Evolutionary conservation across 345 rosid species (phyloP).

Genomic region (Xanthoceras sorbifolium): DNA sequence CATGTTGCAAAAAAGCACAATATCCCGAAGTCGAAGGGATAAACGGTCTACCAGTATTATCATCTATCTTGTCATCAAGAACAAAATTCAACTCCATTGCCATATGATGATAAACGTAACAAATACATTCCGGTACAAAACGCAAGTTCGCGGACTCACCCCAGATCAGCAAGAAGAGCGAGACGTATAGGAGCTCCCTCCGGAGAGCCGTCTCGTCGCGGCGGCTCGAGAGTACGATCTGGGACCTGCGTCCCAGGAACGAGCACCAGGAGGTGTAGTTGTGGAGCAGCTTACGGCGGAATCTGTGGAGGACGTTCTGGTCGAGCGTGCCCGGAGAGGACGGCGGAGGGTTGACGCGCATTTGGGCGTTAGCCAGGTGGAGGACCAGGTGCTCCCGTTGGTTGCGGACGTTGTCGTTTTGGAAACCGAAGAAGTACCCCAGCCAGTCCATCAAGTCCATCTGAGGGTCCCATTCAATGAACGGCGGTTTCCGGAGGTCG

Average conservation of each 20-base stretch:
- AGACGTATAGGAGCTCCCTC: constrained; percentile 55
- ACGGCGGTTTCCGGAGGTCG: constrained; percentile 68
- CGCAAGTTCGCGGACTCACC: constrained; percentile 68
- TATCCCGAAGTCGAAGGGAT: constrained; percentile 57
- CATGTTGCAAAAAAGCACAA: constrained; percentile 53
- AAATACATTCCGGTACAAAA: constrained; percentile 58
- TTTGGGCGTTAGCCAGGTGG: constrained; percentile 83
- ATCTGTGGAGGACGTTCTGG: constrained; percentile 55
- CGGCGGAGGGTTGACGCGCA: constrained; percentile 69
- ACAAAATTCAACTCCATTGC: constrained; percentile 52
- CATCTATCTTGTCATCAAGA: constrained; percentile 43
- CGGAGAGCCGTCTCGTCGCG: constrained; percentile 29
- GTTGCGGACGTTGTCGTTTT: constrained; percentile 70
- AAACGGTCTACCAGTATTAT: constrained; percentile 55
- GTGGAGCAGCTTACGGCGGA: constrained; percentile 57
- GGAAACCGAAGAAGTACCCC: constrained; percentile 68
- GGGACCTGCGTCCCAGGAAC: constrained; percentile 47
- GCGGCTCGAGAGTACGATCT: constrained; percentile 36
- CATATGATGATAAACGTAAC: constrained; percentile 62
- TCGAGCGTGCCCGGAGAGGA: constrained; percentile 53
- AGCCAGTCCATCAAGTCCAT: constrained; percentile 88
- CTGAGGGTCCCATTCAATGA: constrained; percentile 39
- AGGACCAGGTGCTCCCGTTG: constrained; percentile 91
- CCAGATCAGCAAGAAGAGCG: constrained; percentile 58
- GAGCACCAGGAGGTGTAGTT: constrained; percentile 87